phyloP scores from a whole-genome alignment of 768 basidiomycete species.

The Suillus paluster region DNA sequence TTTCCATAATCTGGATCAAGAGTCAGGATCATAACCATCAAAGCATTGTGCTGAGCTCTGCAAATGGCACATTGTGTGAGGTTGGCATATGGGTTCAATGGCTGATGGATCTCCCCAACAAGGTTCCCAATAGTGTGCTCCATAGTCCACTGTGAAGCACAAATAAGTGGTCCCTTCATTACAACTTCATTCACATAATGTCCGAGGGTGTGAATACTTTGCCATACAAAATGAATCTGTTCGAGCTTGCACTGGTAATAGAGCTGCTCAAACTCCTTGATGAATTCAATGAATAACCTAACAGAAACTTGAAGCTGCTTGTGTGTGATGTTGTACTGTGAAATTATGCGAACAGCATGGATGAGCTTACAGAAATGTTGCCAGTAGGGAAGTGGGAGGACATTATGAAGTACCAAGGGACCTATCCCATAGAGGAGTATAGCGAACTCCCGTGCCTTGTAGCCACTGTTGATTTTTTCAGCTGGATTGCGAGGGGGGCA shows the following conservation, averaged over 20 bases:
- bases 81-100: constrained; percentile 31
- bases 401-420: constrained; percentile 17
- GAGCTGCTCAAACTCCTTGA: constrained; percentile 30
- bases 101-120: constrained; percentile 28
- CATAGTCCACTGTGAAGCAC: constrained; percentile 33
- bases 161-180: constrained; percentile 24
- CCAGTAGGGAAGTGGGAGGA: constrained; percentile 23
- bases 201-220: constrained; percentile 25
- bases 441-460: constrained; percentile 25
- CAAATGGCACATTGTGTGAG: constrained; percentile 27
- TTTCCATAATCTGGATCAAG: constrained; percentile 15
- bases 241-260: constrained; percentile 27
- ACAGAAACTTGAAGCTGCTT: constrained; percentile 16
- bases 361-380: constrained; percentile 23
- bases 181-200: constrained; percentile 28
- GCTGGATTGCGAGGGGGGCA: constrained; percentile 35
- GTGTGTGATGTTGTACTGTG: constrained; percentile 20
- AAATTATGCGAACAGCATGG: constrained; percentile 20
- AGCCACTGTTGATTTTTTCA: constrained; percentile 28
- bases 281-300: constrained; percentile 23
- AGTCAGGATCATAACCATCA: constrained; percentile 16
- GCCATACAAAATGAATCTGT: constrained; percentile 33
- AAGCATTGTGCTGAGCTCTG: constrained; percentile 21
- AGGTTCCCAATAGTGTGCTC: constrained; percentile 31
- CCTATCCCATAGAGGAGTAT: constrained; percentile 21